A percentile compares a stretch with the other conserved stretches of the same genome.
phyloP scores from a whole-genome alignment of 1,284 basidiomycete genomes.

The Ceratobasidium sp. region DNA sequence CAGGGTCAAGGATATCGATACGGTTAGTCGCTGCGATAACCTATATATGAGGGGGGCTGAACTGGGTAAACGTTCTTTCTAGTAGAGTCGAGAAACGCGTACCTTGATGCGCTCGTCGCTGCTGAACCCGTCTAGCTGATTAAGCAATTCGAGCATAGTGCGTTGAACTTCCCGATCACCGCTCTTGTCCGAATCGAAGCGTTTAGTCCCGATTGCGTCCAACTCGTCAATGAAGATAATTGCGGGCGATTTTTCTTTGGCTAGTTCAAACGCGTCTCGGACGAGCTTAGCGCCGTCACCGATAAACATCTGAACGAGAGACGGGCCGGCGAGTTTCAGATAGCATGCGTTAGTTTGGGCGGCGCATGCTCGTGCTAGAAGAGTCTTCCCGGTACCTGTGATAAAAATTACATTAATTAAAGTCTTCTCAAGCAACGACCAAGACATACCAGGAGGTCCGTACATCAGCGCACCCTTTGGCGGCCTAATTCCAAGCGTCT shows the following conservation, averaged over 20 bases:
- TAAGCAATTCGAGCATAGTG: constrained; percentile 83
- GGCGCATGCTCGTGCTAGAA: constrained; percentile 81
- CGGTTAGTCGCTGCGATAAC: constrained; percentile 99
- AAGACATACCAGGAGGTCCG: constrained; percentile 74
- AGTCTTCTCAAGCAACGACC: not conserved
- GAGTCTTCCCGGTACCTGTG: constrained; percentile 80
- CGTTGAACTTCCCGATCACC: constrained; percentile 85
- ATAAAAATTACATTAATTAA: constrained; percentile 8
- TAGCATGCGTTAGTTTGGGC: constrained; percentile 87
- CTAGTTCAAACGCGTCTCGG: constrained; percentile 80
- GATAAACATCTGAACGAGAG: constrained; percentile 86
- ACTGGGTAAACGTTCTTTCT: constrained; percentile 41
- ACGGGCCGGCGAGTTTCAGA: constrained; percentile 82
- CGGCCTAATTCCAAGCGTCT: constrained; percentile 82
- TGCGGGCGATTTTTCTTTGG: constrained; percentile 81
- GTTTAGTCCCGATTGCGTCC: constrained; percentile 84
- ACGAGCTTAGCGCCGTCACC: constrained; percentile 86
- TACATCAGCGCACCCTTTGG: constrained; percentile 87
- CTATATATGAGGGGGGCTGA: constrained; percentile 60
- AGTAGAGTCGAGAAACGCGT: constrained; percentile 50
- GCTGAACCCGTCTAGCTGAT: constrained; percentile 84
- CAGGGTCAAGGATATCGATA: constrained; percentile 95
- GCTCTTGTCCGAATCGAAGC: constrained; percentile 83
- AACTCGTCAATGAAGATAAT: constrained; percentile 88
- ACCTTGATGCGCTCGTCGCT: constrained; percentile 98